Evolutionary conservation across 352 stramenopile species (phyloP).

Genomic region (Pythium biforme): DNA sequence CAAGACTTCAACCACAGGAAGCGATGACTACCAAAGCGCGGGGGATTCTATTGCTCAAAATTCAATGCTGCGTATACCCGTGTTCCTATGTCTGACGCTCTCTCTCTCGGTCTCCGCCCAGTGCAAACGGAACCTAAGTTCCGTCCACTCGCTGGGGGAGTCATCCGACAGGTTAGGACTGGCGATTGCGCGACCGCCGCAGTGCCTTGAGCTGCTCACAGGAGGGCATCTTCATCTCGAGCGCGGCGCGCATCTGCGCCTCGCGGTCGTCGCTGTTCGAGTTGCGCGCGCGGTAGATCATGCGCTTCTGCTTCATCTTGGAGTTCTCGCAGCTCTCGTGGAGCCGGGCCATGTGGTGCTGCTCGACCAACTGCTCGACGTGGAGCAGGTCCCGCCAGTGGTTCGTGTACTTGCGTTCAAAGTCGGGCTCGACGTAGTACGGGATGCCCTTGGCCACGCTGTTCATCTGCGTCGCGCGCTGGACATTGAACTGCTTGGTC

Average conservation of each 20-base stretch:
- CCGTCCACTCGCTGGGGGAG: too few relatives aligned
- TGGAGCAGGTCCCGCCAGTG: conserved; percentile 82
- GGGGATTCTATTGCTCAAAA: conserved; percentile 9
- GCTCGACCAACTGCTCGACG: conserved; percentile 87
- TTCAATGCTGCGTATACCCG: not conserved
- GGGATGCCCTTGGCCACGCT: conserved; percentile 84
- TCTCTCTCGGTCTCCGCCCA: not conserved
- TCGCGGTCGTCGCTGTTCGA: conserved; percentile 74
- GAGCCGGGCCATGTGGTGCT: conserved; percentile 68
- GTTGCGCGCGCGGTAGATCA: conserved; percentile 85
- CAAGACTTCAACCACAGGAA: not conserved
- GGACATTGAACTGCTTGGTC: conserved; percentile 71
- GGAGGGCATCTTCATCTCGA: conserved; percentile 83
- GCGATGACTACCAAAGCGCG: not conserved
- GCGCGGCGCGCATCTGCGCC: conserved; percentile 67
- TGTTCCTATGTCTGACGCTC: not conserved
- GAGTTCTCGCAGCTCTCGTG: conserved; percentile 79
- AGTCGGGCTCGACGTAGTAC: conserved; percentile 86
- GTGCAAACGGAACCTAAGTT: too few relatives aligned
- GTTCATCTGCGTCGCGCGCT: conserved; percentile 74
- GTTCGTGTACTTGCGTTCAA: conserved; percentile 84
- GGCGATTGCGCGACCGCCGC: conserved; percentile 63
- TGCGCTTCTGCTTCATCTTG: conserved; percentile 84
- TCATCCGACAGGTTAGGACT: conserved; percentile 1
- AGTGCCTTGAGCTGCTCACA: conserved; percentile 78